These are phyloP conservation scores for Fusarium pilosicola DNA, from an alignment of 2,329 filamentous ascomycete genomes.

Conservation along the genomic window DNA sequence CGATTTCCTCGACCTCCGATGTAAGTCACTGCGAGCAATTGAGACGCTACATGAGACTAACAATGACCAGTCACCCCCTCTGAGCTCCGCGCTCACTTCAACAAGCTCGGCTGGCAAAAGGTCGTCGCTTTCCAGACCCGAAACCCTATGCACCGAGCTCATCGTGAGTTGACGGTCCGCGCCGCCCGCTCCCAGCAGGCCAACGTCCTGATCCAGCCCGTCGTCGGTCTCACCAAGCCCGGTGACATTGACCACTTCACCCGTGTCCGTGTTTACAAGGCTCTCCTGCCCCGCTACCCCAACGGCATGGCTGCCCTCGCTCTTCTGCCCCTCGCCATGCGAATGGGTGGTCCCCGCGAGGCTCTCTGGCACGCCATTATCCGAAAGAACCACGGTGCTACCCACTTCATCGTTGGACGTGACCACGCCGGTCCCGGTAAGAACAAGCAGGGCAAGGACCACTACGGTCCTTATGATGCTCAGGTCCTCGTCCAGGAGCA, in stretches of 20 bases:
- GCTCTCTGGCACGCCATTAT: conserved; percentile 99
- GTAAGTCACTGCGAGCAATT: conserved; percentile 59
- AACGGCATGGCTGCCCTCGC: conserved; percentile 99
- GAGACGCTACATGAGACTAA: conserved; percentile 16
- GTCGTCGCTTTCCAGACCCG: conserved; percentile 99
- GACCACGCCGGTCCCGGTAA: conserved; percentile 98
- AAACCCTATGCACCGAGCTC: conserved; percentile 99
- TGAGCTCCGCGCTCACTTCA: conserved; percentile 94
- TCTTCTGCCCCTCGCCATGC: conserved; percentile 95
- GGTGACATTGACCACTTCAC: conserved; percentile 99
- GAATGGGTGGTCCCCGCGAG: conserved; percentile 98
- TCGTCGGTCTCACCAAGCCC: conserved; percentile 97
- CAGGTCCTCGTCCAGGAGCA: conserved; percentile 97
- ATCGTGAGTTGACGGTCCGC: conserved; percentile 96
- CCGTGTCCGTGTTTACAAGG: conserved; percentile 98
- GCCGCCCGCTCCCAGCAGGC: conserved; percentile 95
- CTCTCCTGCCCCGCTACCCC: conserved; percentile 93
- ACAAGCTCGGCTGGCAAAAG: conserved; percentile 98
- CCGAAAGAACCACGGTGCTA: conserved; percentile 98
- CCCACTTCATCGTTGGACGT: conserved; percentile 98
- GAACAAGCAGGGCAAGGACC: conserved; percentile 96
- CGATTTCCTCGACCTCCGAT: conserved; percentile 96
- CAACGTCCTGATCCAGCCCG: conserved; percentile 98
- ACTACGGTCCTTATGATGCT: conserved; percentile 98
- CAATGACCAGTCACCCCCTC: conserved; percentile 78